Base-by-base conservation (phyloP, 176 grass and related monocot species). In the Musa troglodytarum region DNA sequence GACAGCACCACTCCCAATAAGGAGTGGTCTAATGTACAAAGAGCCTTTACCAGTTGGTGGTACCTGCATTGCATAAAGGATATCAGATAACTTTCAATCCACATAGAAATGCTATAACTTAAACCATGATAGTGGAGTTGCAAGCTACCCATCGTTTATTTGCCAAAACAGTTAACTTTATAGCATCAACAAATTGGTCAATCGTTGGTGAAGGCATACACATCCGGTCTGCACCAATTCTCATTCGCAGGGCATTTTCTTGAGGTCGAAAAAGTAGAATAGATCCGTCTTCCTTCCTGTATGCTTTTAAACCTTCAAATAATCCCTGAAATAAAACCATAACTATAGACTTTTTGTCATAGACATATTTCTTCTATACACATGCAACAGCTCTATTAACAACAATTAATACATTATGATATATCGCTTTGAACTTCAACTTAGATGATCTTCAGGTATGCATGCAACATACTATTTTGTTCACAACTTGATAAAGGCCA, bases 251-350 rank as follows among this genome's bases (percentile, higher is more conserved):
- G 2, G 90, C 95, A 84, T 98, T 98, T 84, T 98, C 95, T 63
- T 93, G 65, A 0, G 95, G 95, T 16, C 90, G 88, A 86, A 98
- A 93, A 56, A 98, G 89, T 68, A 93, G 69, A 80, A 98, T 80
- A 34, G 85, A 80, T 2, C 82, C 90, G 59, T 91, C 86, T 49
- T 73, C 71, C 80, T 69, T 93, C 81, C 84, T 89, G 76, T 93
- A 93, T 2, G 95, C 88, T 67, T 98, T 98, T 43, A 93, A 22
- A 80, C 95, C 95, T 80, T 93, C 95, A 69, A 98, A 98, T 29
- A 98, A 78, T 59, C 90, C 90, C 95, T 98, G 23, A 14, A 82
- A 77, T 13, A 34, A 55, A 54, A 55, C 12, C 57, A 61, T 61
- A 7, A n/a, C 57, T 61, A 6, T 43, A 43, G 34, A 43, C 34